Percentiles rank a stretch among this genome's conserved stretches.
Conservation (phyloP, 192 early-diverging fungal species). For the Podila minutissima region DNA sequence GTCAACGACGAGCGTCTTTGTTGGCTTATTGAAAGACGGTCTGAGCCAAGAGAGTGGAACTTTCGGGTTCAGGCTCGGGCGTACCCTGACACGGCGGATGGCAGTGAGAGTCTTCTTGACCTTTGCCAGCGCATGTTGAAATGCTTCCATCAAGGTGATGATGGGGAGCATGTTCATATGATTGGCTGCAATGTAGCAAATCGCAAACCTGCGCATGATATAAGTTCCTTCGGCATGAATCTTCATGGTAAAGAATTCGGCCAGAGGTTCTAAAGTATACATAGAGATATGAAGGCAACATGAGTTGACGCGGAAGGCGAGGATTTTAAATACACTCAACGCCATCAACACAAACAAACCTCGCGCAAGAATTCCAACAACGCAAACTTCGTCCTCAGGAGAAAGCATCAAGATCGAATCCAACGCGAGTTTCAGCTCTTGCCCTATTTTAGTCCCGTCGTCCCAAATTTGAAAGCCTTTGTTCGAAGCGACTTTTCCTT, state of each 20-base stretch:
- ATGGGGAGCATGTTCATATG: background rate
- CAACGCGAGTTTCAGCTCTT: too few species aligned
- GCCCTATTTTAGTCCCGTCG: too few species aligned
- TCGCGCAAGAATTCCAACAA: too few species aligned
- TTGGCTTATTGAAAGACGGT: background rate
- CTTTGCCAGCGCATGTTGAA: background rate
- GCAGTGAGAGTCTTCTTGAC: background rate
- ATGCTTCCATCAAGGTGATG: background rate
- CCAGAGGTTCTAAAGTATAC: background rate
- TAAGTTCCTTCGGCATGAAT: background rate
- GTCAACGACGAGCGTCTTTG: background rate
- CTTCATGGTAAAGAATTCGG: background rate
- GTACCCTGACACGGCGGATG: background rate
- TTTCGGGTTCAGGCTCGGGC: background rate
- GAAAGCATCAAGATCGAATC: too few species aligned
- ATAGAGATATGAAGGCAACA: too few species aligned
- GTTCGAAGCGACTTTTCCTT: too few species aligned
- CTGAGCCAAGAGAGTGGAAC: background rate
- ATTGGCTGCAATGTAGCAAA: background rate
- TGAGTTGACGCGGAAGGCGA: too few species aligned
- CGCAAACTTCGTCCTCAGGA: too few species aligned
- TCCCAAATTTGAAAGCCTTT: too few species aligned
- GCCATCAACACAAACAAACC: too few species aligned
- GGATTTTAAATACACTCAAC: too few species aligned
- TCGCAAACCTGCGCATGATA: background rate